Percentiles rank a stretch among this genome's conserved stretches.
These are phyloP conservation scores for Rubus parviflorus DNA, from an alignment of 306 rosid species.

Conservation along the genomic window DNA sequence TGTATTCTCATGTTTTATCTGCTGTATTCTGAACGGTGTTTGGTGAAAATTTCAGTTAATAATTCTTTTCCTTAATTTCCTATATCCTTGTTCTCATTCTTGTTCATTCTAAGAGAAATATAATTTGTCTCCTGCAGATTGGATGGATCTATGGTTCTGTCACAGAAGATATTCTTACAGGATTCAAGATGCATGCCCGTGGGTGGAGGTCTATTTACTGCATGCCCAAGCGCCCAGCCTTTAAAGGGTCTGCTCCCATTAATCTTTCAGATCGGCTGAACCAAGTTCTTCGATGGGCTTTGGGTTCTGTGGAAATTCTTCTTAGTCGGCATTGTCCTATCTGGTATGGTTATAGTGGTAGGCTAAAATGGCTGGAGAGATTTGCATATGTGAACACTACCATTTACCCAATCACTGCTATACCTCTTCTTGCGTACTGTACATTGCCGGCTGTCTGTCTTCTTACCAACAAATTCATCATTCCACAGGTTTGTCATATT, in stretches of 20 bases:
- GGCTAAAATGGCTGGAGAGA: conserved; percentile 95
- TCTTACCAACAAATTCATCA: conserved; percentile 93
- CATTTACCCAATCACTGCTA: conserved; percentile 83
- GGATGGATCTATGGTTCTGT: conserved; percentile 99
- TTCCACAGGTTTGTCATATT: conserved; percentile 78
- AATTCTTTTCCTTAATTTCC: not conserved
- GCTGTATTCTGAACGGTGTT: not conserved
- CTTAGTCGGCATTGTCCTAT: conserved; percentile 92
- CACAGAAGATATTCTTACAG: conserved; percentile 98
- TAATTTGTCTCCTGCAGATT: conserved; percentile 54
- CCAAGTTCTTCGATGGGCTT: conserved; percentile 98
- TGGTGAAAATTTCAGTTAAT: not conserved
- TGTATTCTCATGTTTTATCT: not conserved
- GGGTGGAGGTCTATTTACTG: conserved; percentile 98
- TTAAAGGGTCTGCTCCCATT: conserved; percentile 98
- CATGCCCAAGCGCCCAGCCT: conserved; percentile 87
- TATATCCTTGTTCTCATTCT: not conserved
- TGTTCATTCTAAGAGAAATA: not conserved
- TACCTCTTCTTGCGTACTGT: conserved; percentile 92
- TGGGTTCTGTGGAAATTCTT: conserved; percentile 96
- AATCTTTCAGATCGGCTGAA: conserved; percentile 97
- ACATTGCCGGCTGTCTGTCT: conserved; percentile 96
- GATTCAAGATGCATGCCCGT: conserved; percentile 99
- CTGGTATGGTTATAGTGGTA: conserved; percentile 95
- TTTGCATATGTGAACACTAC: conserved; percentile 95